These are phyloP conservation scores for Blastocystis sp. DNA, from an alignment of 352 stramenopile species.

Conservation along the genomic window DNA sequence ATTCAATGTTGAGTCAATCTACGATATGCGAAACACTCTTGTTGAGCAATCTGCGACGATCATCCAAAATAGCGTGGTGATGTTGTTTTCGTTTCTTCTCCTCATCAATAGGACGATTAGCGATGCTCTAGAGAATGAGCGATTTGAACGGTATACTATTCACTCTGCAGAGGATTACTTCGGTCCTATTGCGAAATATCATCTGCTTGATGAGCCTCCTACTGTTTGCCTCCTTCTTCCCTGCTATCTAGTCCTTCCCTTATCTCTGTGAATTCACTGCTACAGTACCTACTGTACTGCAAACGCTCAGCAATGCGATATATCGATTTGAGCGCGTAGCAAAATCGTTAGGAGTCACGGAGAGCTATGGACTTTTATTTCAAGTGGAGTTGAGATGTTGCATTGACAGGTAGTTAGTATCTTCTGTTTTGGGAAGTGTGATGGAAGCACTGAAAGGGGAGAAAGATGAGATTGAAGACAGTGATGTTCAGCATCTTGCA, in stretches of 20 bases:
- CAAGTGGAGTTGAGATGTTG: not conserved
- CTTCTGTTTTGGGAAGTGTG: conserved; percentile 1
- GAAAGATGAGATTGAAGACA: not conserved
- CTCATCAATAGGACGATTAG: not conserved
- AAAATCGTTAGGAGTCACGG: not conserved
- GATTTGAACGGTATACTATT: not conserved
- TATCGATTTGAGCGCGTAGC: not conserved
- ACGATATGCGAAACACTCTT: not conserved
- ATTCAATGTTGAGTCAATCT: conserved; percentile 49
- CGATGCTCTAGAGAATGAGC: conserved; percentile 48
- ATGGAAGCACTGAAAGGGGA: not conserved
- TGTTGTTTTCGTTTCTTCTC: not conserved
- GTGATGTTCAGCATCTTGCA: not conserved
- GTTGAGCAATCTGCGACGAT: conserved; percentile 25
- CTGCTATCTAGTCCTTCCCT: not conserved
- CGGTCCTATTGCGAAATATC: conserved; percentile 19
- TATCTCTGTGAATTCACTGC: conserved; percentile 12
- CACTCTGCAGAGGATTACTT: conserved; percentile 49
- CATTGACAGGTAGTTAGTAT: not conserved
- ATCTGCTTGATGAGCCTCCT: conserved; percentile 23
- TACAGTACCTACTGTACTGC: conserved; percentile 28
- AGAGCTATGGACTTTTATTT: not conserved
- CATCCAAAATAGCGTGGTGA: conserved; percentile 8
- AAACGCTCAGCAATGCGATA: not conserved
- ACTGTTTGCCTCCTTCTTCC: not conserved